Evolutionary conservation across 495 filamentous ascomycete species (phyloP).

Genomic region (Jackrogersella minutella): DNA sequence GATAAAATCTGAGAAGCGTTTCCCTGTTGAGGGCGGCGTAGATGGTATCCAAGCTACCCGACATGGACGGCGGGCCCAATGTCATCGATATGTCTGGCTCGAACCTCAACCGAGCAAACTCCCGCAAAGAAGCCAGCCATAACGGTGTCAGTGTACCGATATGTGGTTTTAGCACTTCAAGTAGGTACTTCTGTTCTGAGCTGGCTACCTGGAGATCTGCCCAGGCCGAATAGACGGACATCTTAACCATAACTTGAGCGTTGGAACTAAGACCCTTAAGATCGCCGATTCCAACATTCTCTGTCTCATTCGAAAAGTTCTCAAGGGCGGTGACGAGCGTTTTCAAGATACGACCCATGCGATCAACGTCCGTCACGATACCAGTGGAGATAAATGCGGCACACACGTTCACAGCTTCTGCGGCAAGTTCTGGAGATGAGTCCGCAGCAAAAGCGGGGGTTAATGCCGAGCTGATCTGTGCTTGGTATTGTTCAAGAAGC

Average conservation of each 20-base stretch:
- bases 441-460: constrained; percentile 96
- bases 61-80: constrained; percentile 73
- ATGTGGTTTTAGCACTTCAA: constrained; percentile 88
- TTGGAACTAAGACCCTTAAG: constrained; percentile 94
- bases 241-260: constrained; percentile 97
- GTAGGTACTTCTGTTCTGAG: constrained; percentile 88
- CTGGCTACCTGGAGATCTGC: constrained; percentile 98
- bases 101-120: constrained; percentile 92
- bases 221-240: constrained; percentile 97
- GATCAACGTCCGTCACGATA: constrained; percentile 95
- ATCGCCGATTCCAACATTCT: constrained; percentile 90
- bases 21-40: constrained; percentile 95
- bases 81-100: constrained; percentile 96
- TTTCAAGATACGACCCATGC: constrained; percentile 97
- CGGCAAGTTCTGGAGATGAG: constrained; percentile 92
- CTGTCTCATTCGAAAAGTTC: constrained; percentile 84
- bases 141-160: constrained; percentile 87
- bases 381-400: constrained; percentile 95
- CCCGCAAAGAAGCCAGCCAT: constrained; percentile 91
- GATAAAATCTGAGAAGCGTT: constrained; percentile 94
- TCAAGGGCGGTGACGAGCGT: constrained; percentile 90
- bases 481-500: constrained; percentile 96
- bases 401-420: constrained; percentile 97
- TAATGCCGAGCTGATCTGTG: constrained; percentile 94
- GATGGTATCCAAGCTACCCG: constrained; percentile 84